A percentile compares a stretch with the other conserved stretches of the same genome.
phyloP scores from a whole-genome alignment of 371 early-diverging fungal genomes.

The Cokeromyces recurvatus region DNA sequence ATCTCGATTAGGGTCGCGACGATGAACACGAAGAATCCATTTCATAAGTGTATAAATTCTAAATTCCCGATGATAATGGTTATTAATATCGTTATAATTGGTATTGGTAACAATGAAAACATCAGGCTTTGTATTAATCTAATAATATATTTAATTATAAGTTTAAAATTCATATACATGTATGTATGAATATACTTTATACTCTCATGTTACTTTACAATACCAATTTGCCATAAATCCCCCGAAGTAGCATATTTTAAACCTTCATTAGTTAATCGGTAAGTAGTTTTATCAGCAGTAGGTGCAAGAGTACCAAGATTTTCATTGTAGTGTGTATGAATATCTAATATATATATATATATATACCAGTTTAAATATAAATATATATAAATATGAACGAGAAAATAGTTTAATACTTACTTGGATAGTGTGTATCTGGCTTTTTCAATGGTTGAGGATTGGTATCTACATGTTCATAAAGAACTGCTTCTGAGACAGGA shows the following conservation, averaged over 20 bases:
- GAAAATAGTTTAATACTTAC: slow-evolving; percentile 4
- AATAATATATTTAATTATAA: background rate
- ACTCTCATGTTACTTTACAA: slow-evolving; percentile 16
- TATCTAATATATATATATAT: slow-evolving; percentile 16
- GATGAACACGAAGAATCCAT: slow-evolving; percentile 44
- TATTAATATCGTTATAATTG: slow-evolving; percentile 21
- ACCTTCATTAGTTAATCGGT: slow-evolving; percentile 17
- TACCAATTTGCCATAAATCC: slow-evolving; percentile 29
- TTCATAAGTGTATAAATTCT: slow-evolving; percentile 45
- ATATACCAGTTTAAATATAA: no score
- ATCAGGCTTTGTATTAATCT: slow-evolving; percentile 44
- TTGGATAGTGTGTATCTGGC: slow-evolving; percentile 21
- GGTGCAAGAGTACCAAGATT: slow-evolving; percentile 32
- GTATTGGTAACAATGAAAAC: slow-evolving; percentile 38
- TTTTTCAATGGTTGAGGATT: slow-evolving; percentile 14
- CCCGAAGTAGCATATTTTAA: slow-evolving; percentile 16
- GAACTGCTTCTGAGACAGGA: slow-evolving; percentile 2
- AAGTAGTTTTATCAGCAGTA: slow-evolving; percentile 26
- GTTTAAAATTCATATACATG: no score
- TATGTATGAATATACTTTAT: no score
- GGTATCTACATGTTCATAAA: background rate
- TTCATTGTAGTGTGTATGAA: slow-evolving; percentile 11
- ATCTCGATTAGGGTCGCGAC: slow-evolving; percentile 30
- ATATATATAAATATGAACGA: no score
- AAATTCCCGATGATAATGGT: slow-evolving; percentile 40